Conservation (phyloP, 2,329 filamentous ascomycete species). For the Cladophialophora immunda region DNA sequence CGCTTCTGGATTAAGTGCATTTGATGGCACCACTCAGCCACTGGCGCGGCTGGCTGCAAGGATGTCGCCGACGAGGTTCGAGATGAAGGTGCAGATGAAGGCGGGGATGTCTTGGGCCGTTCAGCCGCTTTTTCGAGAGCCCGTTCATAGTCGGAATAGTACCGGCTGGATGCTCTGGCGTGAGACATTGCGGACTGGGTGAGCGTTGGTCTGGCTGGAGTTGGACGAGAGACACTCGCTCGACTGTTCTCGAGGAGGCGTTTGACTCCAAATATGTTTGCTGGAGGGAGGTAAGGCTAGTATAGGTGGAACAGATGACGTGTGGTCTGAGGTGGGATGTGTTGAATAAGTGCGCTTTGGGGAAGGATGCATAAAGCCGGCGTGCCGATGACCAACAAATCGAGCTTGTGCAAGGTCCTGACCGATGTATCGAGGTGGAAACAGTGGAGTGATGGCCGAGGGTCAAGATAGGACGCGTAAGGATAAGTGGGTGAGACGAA, state of each 20-base stretch:
- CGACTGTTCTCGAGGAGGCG: background rate
- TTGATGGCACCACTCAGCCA: slow-evolving; percentile 41
- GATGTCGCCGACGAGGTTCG: slow-evolving; percentile 33
- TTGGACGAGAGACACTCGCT: background rate
- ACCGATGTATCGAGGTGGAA: background rate
- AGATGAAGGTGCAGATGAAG: slow-evolving; percentile 30
- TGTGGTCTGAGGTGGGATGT: slow-evolving; percentile 16
- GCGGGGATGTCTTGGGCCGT: slow-evolving; percentile 25
- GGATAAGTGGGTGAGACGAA: slow-evolving; percentile 5
- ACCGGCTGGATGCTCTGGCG: slow-evolving; percentile 20
- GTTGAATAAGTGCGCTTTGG: slow-evolving; percentile 20
- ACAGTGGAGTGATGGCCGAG: background rate
- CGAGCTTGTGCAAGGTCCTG: background rate
- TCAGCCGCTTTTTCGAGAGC: slow-evolving; percentile 18
- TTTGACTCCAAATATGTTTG: slow-evolving; percentile 13
- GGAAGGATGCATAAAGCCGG: slow-evolving; percentile 7
- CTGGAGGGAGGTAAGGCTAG: background rate
- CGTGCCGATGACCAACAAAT: slow-evolving; percentile 6
- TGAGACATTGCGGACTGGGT: slow-evolving; percentile 22
- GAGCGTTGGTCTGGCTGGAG: background rate
- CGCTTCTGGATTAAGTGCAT: slow-evolving; percentile 39
- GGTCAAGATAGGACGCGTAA: background rate
- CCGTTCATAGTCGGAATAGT: slow-evolving; percentile 31
- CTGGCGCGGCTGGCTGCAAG: slow-evolving; percentile 35
- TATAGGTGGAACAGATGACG: slow-evolving; percentile 15